phyloP scores from a whole-genome alignment of 2,329 filamentous ascomycete genomes.

The Exophiala oligosperma region DNA sequence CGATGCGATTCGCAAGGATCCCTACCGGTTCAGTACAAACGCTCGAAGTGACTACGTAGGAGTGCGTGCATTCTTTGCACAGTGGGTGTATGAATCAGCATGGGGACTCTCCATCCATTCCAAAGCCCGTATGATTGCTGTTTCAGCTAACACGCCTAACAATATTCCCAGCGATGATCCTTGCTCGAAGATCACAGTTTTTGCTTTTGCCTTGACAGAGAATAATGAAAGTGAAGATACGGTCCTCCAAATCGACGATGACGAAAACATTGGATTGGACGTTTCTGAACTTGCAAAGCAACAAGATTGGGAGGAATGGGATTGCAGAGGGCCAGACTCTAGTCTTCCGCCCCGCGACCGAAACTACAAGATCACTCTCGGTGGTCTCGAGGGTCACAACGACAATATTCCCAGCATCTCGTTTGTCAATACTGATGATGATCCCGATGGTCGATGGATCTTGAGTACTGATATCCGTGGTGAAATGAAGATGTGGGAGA shows the following conservation, averaged over 20 bases:
- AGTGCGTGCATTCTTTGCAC: constrained; percentile 64
- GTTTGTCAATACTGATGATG: constrained; percentile 60
- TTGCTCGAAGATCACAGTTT: constrained; percentile 29
- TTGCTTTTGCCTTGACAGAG: constrained; percentile 42
- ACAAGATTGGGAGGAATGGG: constrained; percentile 26
- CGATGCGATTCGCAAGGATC: constrained; percentile 43
- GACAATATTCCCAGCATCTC: constrained; percentile 59
- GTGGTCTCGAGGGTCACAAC: constrained; percentile 37
- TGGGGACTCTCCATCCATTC: constrained; percentile 88
- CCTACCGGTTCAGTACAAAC: constrained; percentile 21
- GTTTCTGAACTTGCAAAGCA: constrained; percentile 5
- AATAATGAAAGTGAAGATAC: constrained; percentile 24
- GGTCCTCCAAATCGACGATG: constrained; percentile 10
- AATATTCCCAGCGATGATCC: constrained; percentile 21
- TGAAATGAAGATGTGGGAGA: constrained; percentile 50
- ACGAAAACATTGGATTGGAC: constrained; percentile 1
- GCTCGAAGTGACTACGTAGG: constrained; percentile 36
- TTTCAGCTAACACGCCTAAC: constrained; percentile 68
- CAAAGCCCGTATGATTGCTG: constrained; percentile 78
- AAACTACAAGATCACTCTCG: constrained; percentile 45
- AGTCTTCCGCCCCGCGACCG: constrained; percentile 34
- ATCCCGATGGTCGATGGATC: constrained; percentile 57
- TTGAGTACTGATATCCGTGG: constrained; percentile 59
- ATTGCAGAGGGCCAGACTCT: neutral
- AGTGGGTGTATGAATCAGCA: constrained; percentile 74